phyloP scores from a whole-genome alignment of 2,329 filamentous ascomycete species.

The Cadophora malorum region DNA sequence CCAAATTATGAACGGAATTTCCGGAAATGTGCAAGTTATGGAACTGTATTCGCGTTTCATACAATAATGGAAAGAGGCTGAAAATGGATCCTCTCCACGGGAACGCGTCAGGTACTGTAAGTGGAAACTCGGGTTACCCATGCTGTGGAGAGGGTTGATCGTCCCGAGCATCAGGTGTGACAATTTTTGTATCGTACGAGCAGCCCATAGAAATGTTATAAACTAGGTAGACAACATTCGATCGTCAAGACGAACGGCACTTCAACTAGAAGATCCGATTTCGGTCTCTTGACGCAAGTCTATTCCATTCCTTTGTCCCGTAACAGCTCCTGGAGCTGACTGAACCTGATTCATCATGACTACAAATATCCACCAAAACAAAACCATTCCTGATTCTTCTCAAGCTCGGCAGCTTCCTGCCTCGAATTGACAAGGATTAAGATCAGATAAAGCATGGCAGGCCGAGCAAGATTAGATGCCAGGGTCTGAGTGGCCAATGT shows the following conservation, averaged over 20 bases:
- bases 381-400: conserved; percentile 17
- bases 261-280: neutral
- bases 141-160: neutral
- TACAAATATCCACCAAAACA: conserved; percentile 31
- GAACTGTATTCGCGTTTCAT: neutral
- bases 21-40: neutral
- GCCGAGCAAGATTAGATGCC: conserved; percentile 18
- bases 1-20: neutral
- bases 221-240: neutral
- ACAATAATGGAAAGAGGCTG: neutral
- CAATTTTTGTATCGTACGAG: too few relatives aligned
- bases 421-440: conserved; percentile 30
- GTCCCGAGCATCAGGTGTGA: neutral
- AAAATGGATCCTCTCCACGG: neutral
- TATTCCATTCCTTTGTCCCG: neutral
- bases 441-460: conserved; percentile 38
- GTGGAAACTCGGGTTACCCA: neutral
- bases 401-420: conserved; percentile 8
- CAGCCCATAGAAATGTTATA: neutral
- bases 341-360: conserved; percentile 32
- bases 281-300: neutral
- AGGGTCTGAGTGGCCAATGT: conserved; percentile 15
- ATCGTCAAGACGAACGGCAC: neutral
- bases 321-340: neutral
- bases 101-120: conserved; percentile 1